Conservation (phyloP, 1,284 basidiomycete species). For the Macrocystidia cucumis region DNA sequence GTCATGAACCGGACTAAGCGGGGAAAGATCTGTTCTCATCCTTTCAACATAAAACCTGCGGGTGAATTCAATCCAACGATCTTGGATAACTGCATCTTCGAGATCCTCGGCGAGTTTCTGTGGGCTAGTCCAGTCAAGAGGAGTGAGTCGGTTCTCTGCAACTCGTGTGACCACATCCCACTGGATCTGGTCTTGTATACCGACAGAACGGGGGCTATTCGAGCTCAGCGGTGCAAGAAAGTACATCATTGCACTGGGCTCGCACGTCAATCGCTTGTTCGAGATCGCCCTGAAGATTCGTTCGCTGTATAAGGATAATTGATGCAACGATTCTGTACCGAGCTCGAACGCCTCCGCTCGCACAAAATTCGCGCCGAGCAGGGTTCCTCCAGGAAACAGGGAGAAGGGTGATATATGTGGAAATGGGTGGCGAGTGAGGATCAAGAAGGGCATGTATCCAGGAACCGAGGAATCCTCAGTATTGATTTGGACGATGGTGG, state of each 20-base stretch:
- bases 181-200: conserved; percentile 36
- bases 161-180: conserved; percentile 57
- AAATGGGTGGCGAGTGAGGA: conserved; percentile 60
- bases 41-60: conserved; percentile 50
- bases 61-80: conserved; percentile 71
- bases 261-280: conserved; percentile 59
- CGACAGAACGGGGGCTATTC: conserved; percentile 19
- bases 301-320: conserved; percentile 53
- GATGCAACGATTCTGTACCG: conserved; percentile 34
- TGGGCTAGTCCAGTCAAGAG: conserved; percentile 37
- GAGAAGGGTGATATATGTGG: conserved; percentile 46
- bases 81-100: conserved; percentile 62
- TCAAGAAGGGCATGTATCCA: conserved; percentile 45
- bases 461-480: conserved; percentile 19
- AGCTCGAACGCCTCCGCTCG: conserved; percentile 42
- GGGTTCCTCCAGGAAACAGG: conserved; percentile 46
- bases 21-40: conserved; percentile 59
- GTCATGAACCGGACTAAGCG: no score
- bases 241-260: conserved; percentile 49
- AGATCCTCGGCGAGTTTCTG: conserved; percentile 36
- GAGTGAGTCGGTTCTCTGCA: conserved; percentile 39
- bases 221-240: conserved; percentile 54
- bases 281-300: conserved; percentile 51
- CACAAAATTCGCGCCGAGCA: conserved; percentile 32
- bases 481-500: conserved; percentile 40